Conservation (phyloP, 192 early-diverging fungal genomes). For the Haplosporangium gracile region DNA sequence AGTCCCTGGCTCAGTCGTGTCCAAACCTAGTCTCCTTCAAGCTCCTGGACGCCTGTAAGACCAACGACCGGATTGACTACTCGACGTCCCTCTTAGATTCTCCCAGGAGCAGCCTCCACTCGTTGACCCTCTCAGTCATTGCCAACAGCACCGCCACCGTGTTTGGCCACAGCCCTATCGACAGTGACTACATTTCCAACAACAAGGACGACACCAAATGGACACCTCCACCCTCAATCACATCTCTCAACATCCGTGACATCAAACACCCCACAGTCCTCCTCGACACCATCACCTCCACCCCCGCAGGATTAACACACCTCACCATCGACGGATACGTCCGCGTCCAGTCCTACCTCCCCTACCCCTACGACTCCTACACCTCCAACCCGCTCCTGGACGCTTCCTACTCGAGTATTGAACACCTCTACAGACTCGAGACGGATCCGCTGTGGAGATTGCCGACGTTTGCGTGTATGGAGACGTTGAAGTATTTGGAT, state of each 20-base stretch:
- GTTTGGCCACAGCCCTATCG: not conserved
- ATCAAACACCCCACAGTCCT: not conserved
- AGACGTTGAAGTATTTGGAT: slow-evolving; percentile 17
- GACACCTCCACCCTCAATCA: not conserved
- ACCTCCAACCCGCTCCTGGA: too few relatives aligned
- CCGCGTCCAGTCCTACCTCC: not conserved
- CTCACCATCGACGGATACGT: slow-evolving; percentile 10
- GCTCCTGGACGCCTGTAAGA: not conserved
- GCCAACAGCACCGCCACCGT: not conserved
- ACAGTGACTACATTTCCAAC: not conserved
- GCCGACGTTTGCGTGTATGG: not conserved
- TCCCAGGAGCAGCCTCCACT: not conserved
- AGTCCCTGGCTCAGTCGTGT: not conserved
- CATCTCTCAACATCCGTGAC: not conserved
- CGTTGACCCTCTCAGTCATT: not conserved
- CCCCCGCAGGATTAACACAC: not conserved
- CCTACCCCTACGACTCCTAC: not conserved
- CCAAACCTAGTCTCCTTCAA: slow-evolving; percentile 19
- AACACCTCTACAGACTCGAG: not conserved
- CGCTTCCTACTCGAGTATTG: not conserved
- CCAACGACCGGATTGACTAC: not conserved
- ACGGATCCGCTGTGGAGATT: not conserved
- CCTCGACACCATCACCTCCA: not conserved
- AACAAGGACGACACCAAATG: not conserved
- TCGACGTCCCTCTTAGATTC: not conserved